Base-by-base conservation (phyloP, 106 monocot species). In the Allium sativum region DNA sequence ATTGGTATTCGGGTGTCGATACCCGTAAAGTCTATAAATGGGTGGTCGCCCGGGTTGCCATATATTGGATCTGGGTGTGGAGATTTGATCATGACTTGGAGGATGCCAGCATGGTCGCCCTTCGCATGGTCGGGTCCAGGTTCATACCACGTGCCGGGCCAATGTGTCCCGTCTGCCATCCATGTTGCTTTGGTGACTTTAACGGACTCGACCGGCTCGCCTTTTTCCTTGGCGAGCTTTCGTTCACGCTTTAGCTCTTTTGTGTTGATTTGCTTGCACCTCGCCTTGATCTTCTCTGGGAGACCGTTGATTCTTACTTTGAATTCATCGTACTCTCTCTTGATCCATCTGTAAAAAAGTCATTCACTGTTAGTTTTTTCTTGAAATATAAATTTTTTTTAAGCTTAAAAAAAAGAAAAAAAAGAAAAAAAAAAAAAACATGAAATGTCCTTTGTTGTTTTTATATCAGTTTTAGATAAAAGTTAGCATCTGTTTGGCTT, bases 301-400 rank as follows among this genome's bases (percentile, higher is more conserved):
- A 95, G 74, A 13, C 78, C 74, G 56, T 95, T 90, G 73, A 95
- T 87, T 42, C 86, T 68, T 7, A 95, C 81, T 82, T 90, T 90
- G 79, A 95, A 90, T 69, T 90, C 94, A 20, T 90, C 94, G 72
- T 95, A 95, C 75, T 95, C 90, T 3, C 94, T 68, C 77, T 90
- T 90, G 68, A 95, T 90, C 90, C 90, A 84, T n/a, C 50, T 64
- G 19, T 50, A 22, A 7, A 0, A 40, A 1, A 15, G 11, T 50
- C 6, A 50, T 50, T 50, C 48, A 31, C 31, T 5, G 5, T 31
- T 2, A 31, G 5, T 31, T 3, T 31, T 31, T 31, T 31, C 5
- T 31, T 31, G 31, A 2, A 31, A 31, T 5, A n/a, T n/a, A n/a
- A n/a, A n/a, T n/a, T n/a, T n/a, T n/a, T n/a, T n/a, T n/a, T n/a